phyloP scores from a whole-genome alignment of 768 basidiomycete species.

The Termitomyces sp. region DNA sequence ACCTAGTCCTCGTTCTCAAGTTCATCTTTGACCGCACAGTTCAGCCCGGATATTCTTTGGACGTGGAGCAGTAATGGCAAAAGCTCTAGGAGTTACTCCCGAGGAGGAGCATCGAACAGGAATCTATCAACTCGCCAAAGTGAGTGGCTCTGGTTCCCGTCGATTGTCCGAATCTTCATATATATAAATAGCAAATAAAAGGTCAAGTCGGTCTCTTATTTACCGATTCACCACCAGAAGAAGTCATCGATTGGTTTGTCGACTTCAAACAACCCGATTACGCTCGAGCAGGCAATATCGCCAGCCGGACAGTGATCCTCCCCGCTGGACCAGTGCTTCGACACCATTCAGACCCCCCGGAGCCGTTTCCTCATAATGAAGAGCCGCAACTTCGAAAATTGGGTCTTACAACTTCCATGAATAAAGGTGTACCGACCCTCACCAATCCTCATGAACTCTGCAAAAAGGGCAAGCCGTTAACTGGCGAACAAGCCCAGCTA shows the following conservation, averaged over 20 bases:
- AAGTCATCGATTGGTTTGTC: constrained; percentile 92
- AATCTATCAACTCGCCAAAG: constrained; percentile 74
- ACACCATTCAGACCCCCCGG: constrained; percentile 70
- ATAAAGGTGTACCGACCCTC: constrained; percentile 84
- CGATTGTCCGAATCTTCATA: neutral
- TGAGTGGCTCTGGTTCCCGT: constrained; percentile 24
- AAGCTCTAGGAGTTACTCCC: constrained; percentile 82
- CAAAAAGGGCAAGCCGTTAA: constrained; percentile 72
- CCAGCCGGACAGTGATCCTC: constrained; percentile 67
- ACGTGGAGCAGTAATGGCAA: constrained; percentile 86
- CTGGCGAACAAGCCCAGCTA: constrained; percentile 85
- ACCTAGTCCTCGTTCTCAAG: neutral
- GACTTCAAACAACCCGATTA: constrained; percentile 89
- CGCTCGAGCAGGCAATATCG: constrained; percentile 82
- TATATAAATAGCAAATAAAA: constrained; percentile 68
- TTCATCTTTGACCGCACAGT: constrained; percentile 29
- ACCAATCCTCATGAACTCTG: constrained; percentile 80
- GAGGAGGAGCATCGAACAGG: constrained; percentile 85
- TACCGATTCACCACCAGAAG: constrained; percentile 84
- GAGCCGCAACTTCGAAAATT: constrained; percentile 94
- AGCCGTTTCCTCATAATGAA: constrained; percentile 95
- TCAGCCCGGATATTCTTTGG: constrained; percentile 91
- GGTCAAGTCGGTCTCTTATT: constrained; percentile 94
- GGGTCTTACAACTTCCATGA: constrained; percentile 80
- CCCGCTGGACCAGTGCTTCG: constrained; percentile 85